Evolutionary conservation across 768 basidiomycete genomes (phyloP), one percentile per base, ranked within the genome.

Genomic region (Tricholoma flavovirens): DNA sequence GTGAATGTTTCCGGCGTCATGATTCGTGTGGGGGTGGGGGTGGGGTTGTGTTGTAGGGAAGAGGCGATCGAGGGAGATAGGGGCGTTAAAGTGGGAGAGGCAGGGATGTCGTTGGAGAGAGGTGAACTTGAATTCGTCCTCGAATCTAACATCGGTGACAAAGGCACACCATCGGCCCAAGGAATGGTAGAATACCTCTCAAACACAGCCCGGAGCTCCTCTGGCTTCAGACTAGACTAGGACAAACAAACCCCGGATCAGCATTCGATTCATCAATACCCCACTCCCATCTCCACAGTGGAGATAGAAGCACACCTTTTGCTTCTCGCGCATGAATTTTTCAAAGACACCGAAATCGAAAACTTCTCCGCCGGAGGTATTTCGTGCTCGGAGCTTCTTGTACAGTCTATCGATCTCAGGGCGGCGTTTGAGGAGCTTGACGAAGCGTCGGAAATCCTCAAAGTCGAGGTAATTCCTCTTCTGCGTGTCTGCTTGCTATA

Each of bases 341-440:
- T 75, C 70, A 54, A 83, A 83, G 0, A 72, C 73, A 1, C 54
- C 69, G 35, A 15, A 33, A 33, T 33, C 33, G 33, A 33, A 33
- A 33, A 10, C 75, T 19, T 5, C 19, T 7, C 42, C 11, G 8
- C 22, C 22, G 12, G 8, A 5, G 2, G 63, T 66, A 38, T 68
- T 69, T 7, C 59, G 52, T 4, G 64, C 64, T 15, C 67, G 61
- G 7, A 80, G 66, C 49, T 75, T 73, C 59, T 75, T 75, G 71
- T 86, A 87, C 15, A 96, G 65, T 1, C 76, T 66, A 40, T 88
- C 83, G 5, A 98, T 73, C 59, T 98, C 96, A 0, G 89, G 87
- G 12, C 96, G 82, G 2, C 80, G 77, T 66, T 95, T 95, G 55
- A 97, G 78, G 15, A 87, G 71, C 68, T 88, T 91, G 61, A 97